Base-by-base conservation (phyloP, 495 filamentous ascomycete species). In the Platismatia glauca region DNA sequence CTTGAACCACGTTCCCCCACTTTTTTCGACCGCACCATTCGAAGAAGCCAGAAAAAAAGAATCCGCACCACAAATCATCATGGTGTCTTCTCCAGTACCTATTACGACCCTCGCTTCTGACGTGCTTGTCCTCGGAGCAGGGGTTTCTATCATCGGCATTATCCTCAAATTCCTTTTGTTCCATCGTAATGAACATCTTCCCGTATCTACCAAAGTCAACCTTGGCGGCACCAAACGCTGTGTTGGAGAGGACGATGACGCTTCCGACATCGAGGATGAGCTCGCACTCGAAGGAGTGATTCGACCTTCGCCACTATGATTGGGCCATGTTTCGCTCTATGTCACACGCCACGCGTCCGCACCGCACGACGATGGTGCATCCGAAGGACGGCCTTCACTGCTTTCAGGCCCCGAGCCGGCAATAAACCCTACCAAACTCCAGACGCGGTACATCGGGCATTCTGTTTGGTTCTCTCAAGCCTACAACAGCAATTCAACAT, bases 61-160 rank as follows among this genome's bases (percentile, higher is more conserved):
- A 29, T n/a, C 41, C 46, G 46, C 12, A 27, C 24, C 57, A 31
- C 5, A 16, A 41, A 53, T 1, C 13, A 15, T 34, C 31, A 37
- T 31, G 7, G 57, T 62, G 60, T 39, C 53, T 34, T 57, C 39
- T 15, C 53, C 53, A 3, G 29, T 29, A 33, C 7, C 20, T 4
- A 33, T 62, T 29, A n/a, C 57, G 8, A 62, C 60, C 3, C 52
- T 62, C 20, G 53, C 60, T 22, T 62, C 60, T 39, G 60, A 62
- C 7, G 29, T 57, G 6, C 13, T 62, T 39, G 55, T 62, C 41
- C 53, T 62, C 27, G 60, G 60, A 22, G 60, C 60, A n/a, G 60
- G 39, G 24, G 31, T 62, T 3, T 62, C 38, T 16, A 41, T 62
- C 12, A 20, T 34, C 34, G 31, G 39, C 12, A 24, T 62, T 6